These are phyloP conservation scores for Neurospora pannonica DNA, from an alignment of 495 filamentous ascomycete species.

Conservation along the genomic window DNA sequence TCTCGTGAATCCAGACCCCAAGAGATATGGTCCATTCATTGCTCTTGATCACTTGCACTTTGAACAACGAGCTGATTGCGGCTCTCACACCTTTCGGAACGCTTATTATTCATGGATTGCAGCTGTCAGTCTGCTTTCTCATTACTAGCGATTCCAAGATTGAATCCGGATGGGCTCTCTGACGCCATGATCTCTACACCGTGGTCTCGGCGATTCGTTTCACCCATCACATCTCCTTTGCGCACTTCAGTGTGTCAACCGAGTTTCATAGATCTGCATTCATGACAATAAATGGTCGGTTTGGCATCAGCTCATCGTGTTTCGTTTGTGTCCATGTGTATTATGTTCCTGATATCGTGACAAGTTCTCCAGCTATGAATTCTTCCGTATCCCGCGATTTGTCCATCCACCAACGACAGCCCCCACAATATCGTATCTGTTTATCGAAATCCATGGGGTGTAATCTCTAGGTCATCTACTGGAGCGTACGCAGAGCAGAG, in stretches of 20 bases:
- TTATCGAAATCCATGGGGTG: not conserved
- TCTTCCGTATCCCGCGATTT: not conserved
- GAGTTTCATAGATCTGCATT: not conserved
- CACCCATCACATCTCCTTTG: conserved; percentile 36
- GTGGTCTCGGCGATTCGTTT: conserved; percentile 53
- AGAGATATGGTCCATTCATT: not conserved
- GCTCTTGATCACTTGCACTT: not conserved
- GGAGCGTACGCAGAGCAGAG: not conserved
- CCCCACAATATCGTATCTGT: not conserved
- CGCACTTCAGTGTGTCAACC: not conserved
- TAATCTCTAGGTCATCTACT: not conserved
- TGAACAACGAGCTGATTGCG: not conserved
- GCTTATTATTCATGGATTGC: conserved; percentile 42
- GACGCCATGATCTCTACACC: conserved; percentile 39
- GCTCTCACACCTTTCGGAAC: conserved; percentile 18
- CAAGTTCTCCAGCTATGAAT: not conserved
- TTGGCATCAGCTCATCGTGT: not conserved
- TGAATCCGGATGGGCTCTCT: conserved; percentile 47
- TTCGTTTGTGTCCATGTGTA: not conserved
- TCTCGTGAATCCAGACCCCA: not conserved
- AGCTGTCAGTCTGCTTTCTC: conserved; percentile 40
- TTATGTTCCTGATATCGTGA: not conserved
- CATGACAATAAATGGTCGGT: not conserved
- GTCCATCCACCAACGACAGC: not conserved
- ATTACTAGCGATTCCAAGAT: conserved; percentile 47